phyloP scores from a whole-genome alignment of 2,329 filamentous ascomycete species.

The Pseudopithomyces chartarum region DNA sequence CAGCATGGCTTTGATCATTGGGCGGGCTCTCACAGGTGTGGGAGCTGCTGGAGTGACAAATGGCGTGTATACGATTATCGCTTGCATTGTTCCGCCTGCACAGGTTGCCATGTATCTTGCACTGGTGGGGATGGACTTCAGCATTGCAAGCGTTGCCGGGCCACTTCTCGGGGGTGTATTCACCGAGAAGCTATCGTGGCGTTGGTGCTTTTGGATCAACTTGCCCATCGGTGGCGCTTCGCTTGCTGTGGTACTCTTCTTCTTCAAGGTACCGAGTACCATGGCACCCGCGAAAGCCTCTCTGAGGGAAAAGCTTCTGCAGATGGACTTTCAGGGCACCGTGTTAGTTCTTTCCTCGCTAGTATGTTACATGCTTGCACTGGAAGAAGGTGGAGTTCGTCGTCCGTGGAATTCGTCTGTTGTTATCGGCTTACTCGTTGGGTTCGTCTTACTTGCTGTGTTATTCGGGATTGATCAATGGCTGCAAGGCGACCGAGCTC shows the following conservation, averaged over 20 bases:
- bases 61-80: conserved; percentile 45
- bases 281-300: conserved; percentile 19
- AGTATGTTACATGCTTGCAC: conserved; percentile 24
- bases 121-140: conserved; percentile 43
- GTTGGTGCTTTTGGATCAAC: conserved; percentile 50
- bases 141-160: conserved; percentile 42
- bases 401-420: conserved; percentile 27
- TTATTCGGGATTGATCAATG: neutral
- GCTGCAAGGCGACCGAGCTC: neutral
- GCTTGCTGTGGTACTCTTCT: conserved; percentile 43
- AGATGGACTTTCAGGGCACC: conserved; percentile 31
- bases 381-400: conserved; percentile 26
- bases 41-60: conserved; percentile 42
- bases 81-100: conserved; percentile 46
- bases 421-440: conserved; percentile 52
- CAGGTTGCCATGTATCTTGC: conserved; percentile 46
- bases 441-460: neutral
- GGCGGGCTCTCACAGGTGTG: conserved; percentile 45
- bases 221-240: conserved; percentile 51
- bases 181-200: conserved; percentile 34
- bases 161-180: conserved; percentile 47
- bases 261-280: conserved; percentile 40
- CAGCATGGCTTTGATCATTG: conserved; percentile 41
- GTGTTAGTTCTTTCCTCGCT: conserved; percentile 22
- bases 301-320: conserved; percentile 32